Conservation (phyloP, 2,329 filamentous ascomycete genomes). For the Metarhizium anisopliae region DNA sequence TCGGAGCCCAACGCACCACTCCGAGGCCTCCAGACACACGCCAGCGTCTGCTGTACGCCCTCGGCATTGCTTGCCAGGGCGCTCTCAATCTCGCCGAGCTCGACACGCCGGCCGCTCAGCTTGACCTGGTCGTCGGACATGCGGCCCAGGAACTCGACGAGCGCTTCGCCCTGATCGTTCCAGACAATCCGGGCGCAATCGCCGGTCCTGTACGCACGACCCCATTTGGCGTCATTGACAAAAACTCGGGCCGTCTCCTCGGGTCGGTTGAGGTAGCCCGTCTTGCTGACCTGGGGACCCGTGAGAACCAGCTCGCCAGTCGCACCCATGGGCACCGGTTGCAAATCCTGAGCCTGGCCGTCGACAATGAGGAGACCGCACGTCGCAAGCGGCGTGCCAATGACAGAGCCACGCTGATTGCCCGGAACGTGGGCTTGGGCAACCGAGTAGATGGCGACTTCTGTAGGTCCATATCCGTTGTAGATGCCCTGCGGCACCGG, state of each 20-base stretch:
- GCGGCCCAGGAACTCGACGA: constrained; percentile 51
- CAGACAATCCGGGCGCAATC: constrained; percentile 31
- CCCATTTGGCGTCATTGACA: constrained; percentile 52
- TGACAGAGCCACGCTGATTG: constrained; percentile 22
- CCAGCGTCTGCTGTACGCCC: constrained; percentile 10
- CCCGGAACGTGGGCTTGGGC: constrained; percentile 12
- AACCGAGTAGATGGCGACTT: constrained; percentile 16
- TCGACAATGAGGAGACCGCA: constrained; percentile 22
- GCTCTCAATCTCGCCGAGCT: constrained; percentile 59
- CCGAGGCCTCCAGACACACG: constrained; percentile 6
- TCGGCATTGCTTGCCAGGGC: constrained; percentile 15
- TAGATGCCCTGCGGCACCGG: constrained; percentile 8
- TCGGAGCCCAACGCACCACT: constrained; percentile 7
- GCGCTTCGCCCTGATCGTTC: constrained; percentile 50
- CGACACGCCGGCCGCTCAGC: constrained; percentile 63
- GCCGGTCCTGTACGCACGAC: constrained; percentile 64
- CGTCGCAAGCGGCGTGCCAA: constrained; percentile 25
- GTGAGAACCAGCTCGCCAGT: constrained; percentile 74
- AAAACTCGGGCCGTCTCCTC: constrained; percentile 54
- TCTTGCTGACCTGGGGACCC: constrained; percentile 56
- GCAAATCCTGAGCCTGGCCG: constrained; percentile 15
- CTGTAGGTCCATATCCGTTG: constrained; percentile 20
- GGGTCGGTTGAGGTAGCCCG: constrained; percentile 57
- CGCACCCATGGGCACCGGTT: constrained; percentile 55
- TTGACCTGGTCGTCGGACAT: constrained; percentile 64